These are phyloP conservation scores for Raphanus sativus DNA, from an alignment of 345 rosid species.

Conservation along the genomic window DNA sequence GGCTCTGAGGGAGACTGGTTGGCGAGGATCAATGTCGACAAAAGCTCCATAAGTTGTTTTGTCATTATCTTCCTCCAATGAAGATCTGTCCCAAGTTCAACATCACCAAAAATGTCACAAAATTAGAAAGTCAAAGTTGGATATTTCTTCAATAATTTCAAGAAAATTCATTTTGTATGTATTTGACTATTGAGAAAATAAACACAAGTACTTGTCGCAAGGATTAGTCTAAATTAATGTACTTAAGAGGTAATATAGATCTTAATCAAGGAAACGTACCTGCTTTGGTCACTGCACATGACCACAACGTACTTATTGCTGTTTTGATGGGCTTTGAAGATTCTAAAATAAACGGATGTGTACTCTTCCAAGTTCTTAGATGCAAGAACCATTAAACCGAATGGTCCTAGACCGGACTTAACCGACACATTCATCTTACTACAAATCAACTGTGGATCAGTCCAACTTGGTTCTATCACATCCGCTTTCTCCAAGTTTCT, in stretches of 20 bases:
- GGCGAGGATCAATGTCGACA: constrained; percentile 47
- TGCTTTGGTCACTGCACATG: constrained; percentile 93
- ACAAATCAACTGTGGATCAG: constrained; percentile 57
- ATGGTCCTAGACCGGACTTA: constrained; percentile 61
- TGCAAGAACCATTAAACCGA: constrained; percentile 69
- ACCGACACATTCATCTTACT: constrained; percentile 49
- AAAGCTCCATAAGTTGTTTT: constrained; percentile 64
- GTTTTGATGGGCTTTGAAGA: constrained; percentile 45
- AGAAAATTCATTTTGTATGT: not conserved
- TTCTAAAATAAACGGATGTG: constrained; percentile 65
- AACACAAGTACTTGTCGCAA: not conserved
- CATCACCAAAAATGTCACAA: constrained; percentile 8
- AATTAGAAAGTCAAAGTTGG: constrained; percentile 25
- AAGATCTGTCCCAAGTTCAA: constrained; percentile 45
- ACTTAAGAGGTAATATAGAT: not conserved
- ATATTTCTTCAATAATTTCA: not conserved
- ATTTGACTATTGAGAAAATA: not conserved
- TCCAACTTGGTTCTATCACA: constrained; percentile 48
- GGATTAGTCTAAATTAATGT: not conserved
- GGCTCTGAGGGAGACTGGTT: constrained; percentile 48
- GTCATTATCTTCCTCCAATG: constrained; percentile 44
- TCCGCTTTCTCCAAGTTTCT: constrained; percentile 51
- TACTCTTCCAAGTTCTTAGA: constrained; percentile 57
- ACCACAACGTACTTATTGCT: constrained; percentile 55
- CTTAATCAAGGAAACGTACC: constrained; percentile 31